Evolutionary conservation across 192 early-diverging fungal species (phyloP), one percentile per base, ranked within the genome.

Genomic region (Thamnidium elegans): DNA sequence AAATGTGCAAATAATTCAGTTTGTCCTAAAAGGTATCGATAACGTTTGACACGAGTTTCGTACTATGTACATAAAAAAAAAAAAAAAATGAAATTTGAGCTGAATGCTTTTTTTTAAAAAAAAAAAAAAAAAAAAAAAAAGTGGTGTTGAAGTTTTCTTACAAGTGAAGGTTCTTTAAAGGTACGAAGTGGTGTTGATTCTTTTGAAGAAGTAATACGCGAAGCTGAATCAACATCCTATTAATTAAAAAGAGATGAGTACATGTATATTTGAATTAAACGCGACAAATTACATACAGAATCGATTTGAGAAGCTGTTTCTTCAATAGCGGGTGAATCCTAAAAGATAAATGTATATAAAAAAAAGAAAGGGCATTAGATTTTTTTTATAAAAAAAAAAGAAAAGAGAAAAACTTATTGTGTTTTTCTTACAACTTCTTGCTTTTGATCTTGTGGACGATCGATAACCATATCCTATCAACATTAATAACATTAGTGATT

Each of bases 1-100:
- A 87, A 87, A 69, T 87, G 86, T 20, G 82, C 76, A 74, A 87
- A 87, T 17, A 87, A 62, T 47, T 87, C 86, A 61, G 72, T 80
- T 55, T 83, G 76, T 6, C 77, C 88, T 53, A 90, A 77, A 15
- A 91, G 69, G 71, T 87, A 91, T 30, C 81, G 74, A 68, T 87
- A 90, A 46, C 90, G 79, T 73, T 83, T 86, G 34, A 81, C 73
- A 31, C 81, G 71, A 65, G 87, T 85, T 44, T 70, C 75, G 32
- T 75, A 79, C 84, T 89, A 55, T 47, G 52, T 34, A 17, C 26
- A 8, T 23, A 32, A 17, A 36, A 39, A 31, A 58, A 11, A 17
- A 32, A 59, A 48, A 3, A 48, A 13, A 48, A 19, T 0, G 5
- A 36, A 46, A 45, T 21, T 31, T 42, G 36, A 43, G 48, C 14